phyloP scores from a whole-genome alignment of 1,284 basidiomycete genomes.

The Ganoderma sp. region DNA sequence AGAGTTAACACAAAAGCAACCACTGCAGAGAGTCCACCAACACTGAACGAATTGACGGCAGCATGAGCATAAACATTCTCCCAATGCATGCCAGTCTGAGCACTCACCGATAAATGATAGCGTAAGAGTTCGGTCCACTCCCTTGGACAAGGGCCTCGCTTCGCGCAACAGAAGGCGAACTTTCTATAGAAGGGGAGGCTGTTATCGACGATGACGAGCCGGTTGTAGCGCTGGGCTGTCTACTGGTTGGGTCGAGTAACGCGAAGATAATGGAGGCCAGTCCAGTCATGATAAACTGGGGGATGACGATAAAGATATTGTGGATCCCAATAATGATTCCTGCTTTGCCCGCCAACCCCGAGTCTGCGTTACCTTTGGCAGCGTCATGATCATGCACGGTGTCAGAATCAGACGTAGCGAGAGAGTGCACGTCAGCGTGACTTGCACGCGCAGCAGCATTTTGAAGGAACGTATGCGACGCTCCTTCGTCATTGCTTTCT shows the following conservation, averaged over 20 bases:
- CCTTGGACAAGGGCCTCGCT: conserved; percentile 30
- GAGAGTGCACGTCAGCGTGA: conserved; percentile 40
- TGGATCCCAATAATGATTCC: conserved; percentile 94
- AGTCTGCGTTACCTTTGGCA: conserved; percentile 18
- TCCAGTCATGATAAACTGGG: conserved; percentile 74
- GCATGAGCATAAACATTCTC: not conserved
- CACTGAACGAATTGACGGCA: conserved; percentile 44
- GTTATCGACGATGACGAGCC: not conserved
- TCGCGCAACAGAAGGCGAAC: conserved; percentile 23
- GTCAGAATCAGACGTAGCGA: conserved; percentile 34
- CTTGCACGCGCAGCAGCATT: conserved; percentile 56
- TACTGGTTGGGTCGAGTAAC: conserved; percentile 62
- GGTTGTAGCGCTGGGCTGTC: conserved; percentile 30
- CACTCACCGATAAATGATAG: conserved; percentile 76
- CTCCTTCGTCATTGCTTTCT: conserved; percentile 12
- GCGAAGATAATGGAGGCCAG: conserved; percentile 72
- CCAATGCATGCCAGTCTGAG: no score
- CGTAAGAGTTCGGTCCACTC: conserved; percentile 66
- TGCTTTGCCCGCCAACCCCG: conserved; percentile 61
- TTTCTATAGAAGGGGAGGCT: conserved; percentile 22
- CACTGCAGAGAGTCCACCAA: conserved; percentile 76
- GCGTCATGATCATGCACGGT: conserved; percentile 24
- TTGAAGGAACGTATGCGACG: conserved; percentile 42
- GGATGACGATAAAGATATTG: conserved; percentile 87
- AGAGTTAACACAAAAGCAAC: conserved; percentile 75